Percentiles rank a stretch among this genome's conserved stretches.
These are phyloP conservation scores for Thelephora ganbajun DNA, from an alignment of 768 basidiomycete species.

Conservation along the genomic window DNA sequence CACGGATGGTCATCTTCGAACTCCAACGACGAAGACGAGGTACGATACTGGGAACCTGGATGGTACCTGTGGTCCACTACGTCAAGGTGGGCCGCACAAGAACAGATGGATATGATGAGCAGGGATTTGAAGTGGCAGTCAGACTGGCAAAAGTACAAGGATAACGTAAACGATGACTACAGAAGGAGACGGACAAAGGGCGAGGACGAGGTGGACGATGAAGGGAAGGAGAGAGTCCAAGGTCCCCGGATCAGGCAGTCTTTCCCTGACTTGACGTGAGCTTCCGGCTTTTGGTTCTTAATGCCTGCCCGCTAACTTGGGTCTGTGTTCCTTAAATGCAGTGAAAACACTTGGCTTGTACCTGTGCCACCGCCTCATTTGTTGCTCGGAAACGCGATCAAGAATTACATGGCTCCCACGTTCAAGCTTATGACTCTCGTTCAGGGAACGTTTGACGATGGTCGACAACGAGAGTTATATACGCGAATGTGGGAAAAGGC, in stretches of 20 bases:
- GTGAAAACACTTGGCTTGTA: slow-evolving; percentile 32
- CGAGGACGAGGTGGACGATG: slow-evolving; percentile 2
- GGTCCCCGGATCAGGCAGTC: slow-evolving; percentile 4
- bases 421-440: slow-evolving; percentile 34
- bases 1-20: background rate
- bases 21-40: slow-evolving; percentile 17
- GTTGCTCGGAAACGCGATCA: slow-evolving; percentile 37
- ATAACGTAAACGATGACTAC: slow-evolving; percentile 34
- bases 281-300: background rate
- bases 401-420: slow-evolving; percentile 44
- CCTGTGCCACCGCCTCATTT: slow-evolving; percentile 44
- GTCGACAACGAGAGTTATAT: slow-evolving; percentile 45
- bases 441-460: slow-evolving; percentile 38
- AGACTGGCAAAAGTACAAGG: slow-evolving; percentile 23
- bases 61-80: slow-evolving; percentile 62
- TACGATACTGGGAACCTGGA: slow-evolving; percentile 58
- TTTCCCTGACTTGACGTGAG: slow-evolving; percentile 11
- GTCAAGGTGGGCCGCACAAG: slow-evolving; percentile 35
- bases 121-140: slow-evolving; percentile 39
- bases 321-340: slow-evolving; percentile 4
- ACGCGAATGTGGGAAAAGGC: slow-evolving; percentile 50
- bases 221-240: background rate
- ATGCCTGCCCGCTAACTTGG: background rate
- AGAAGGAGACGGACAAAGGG: slow-evolving; percentile 22
- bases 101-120: slow-evolving; percentile 48